Evolutionary conservation across 2,329 filamentous ascomycete species (phyloP), one percentile per base, ranked within the genome.

Genomic region (Colletotrichum karsti): DNA sequence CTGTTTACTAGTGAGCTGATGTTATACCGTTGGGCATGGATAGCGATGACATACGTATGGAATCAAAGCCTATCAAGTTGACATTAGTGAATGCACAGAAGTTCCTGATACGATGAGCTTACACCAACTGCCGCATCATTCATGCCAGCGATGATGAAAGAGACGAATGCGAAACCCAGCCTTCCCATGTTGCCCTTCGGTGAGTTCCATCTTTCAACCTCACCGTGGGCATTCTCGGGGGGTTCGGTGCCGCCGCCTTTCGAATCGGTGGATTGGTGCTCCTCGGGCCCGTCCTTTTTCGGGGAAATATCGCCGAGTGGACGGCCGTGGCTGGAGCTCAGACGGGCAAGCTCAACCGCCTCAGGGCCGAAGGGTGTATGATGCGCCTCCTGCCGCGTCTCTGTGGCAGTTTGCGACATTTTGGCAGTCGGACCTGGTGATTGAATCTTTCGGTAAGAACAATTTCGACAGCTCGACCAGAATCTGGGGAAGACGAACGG

Each of bases 91-190:
- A 6, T 1, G n/a, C 20, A 20, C 13, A 41, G 8, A 26, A 18
- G 4, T 18, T 12, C 4, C 22, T 24, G 2, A 7, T 3, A 20
- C 10, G 3, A 13, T 3, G 5, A 30, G 76, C 82, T 63, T 80
- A 87, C 87, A 57, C 88, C 88, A 59, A 88, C 85, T 15, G 87
- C 85, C 3, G 85, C 89, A 75, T 92, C 90, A 69, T 91, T 91
- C 77, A 88, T 84, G 0, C 90, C 90, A 69, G 89, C 85, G 46
- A 91, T 81, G 3, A 88, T 80, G 66, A 91, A 90, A 0, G 86
- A 84, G 74, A 87, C 82, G 72, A 90, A 90, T 0, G 87, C 84
- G 39, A 81, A 81, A 0, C 42, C 74, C 1, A 82, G 69, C 26
- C 74, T 75, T 2, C 67, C 64, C 1, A 78, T 42, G 18, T 82